Base-by-base conservation (phyloP, 2,329 filamentous ascomycete species). In the Apiospora aurea region DNA sequence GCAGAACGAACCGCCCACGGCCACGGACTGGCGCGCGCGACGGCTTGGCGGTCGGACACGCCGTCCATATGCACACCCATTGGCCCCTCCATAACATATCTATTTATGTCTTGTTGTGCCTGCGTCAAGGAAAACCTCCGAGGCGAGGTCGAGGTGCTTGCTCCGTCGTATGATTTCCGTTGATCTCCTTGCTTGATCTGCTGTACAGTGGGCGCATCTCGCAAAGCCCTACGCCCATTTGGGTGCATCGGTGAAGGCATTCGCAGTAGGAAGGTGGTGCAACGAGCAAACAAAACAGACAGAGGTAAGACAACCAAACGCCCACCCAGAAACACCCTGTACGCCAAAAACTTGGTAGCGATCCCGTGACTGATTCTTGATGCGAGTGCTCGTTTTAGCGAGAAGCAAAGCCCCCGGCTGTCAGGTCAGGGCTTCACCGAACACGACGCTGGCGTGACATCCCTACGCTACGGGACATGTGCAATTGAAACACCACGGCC, bases 351-450 rank as follows among this genome's bases (percentile, higher is more conserved):
- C 57, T 64, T 64, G 57, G 57, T 64, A 64, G 34, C 57, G 57
- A n/a, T 64, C 57, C 57, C 57, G 57, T 64, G 57, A 64, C 57
- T 13, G 18, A 24, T 64, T 64, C 10, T 64, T 13, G 10, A 64
- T 64, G 57, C 57, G 34, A n/a, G 57, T 64, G 34, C 10, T 64
- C 21, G 57, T 24, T 41, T 64, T 64, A 64, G 57, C 57, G 57
- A 64, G n/a, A 14, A n/a, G 49, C 14, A 34, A 2, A 5, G 29
- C 16, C 53, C 14, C 51, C 1, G 11, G 6, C 7, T 18, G 2
- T 49, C 24, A 34, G 51, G 24, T 24, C 47, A 24, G n/a, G 47
- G 47, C 47, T 18, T 21, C 53, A 61, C 29, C 29, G 53, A 61
- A 61, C 53, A 21, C 29, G 53, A 34, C 53, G 10, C 29, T 57